Evolutionary conservation across 768 basidiomycete species (phyloP), one percentile per base, ranked within the genome.

Genomic region (Calocera cornea): DNA sequence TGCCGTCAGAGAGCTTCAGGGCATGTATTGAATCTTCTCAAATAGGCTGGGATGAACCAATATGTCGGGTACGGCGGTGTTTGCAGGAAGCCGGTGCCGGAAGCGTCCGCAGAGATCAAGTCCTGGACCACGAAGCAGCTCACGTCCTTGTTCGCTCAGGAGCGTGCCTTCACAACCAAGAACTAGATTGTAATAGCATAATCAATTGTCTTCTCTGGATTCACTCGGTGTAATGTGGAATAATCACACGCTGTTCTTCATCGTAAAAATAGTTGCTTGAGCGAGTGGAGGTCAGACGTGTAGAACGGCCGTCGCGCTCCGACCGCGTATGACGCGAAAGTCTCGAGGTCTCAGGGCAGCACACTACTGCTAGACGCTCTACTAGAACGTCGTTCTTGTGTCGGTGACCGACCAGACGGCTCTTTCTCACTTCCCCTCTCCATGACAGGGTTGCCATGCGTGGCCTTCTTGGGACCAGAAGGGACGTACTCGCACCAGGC

Each of bases 401-500:
- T 47, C 19, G 16, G 8, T 47, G 24, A 24, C 16, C 44, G 44
- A 24, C 44, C 44, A 47, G 7, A 10, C 19, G 19, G 24, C 44
- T 17, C 24, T 33, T 31, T 33, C 10, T 10, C 5, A 8, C 54
- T 19, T 19, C 31, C 7, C 22, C 27, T 60, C 54, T 60, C 31
- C 54, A 60, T 60, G 54, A 29, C 54, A 22, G 31, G 16, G 54
- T 8, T 29, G 31, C 73, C 74, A 5, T 71, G 65, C 41, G 65
- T 89, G 24, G 83, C 83, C 64, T 83, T 84, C 72, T 78, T 89
- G 44, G 88, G 88, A 8, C 88, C 88, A 33, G 76, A 80, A 50
- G 88, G 88, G 34, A 89, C 88, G 38, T 88, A 88, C 73, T 82
- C 87, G 31, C 87, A 89, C 69, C 86, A 67, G 50, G 66, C 66